A percentile compares a stretch with the other conserved stretches of the same genome.
Evolutionary conservation across 1,139 yeast species (phyloP).

Genomic region (Yamadazyma dendronema): DNA sequence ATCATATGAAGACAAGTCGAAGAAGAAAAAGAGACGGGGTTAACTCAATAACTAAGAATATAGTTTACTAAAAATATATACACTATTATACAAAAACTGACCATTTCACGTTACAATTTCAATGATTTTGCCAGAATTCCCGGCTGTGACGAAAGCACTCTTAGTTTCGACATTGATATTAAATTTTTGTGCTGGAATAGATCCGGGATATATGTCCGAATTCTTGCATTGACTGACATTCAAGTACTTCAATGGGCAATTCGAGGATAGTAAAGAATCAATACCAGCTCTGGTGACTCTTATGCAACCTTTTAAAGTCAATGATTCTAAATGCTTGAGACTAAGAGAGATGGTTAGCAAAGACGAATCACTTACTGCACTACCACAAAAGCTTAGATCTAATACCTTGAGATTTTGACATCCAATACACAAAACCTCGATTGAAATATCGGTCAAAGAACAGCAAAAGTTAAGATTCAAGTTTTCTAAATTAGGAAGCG

Average conservation of each 20-base stretch:
- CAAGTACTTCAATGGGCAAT: slow-evolving; percentile 50
- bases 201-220: slow-evolving; percentile 57
- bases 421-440: slow-evolving; percentile 64
- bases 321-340: slow-evolving; percentile 42
- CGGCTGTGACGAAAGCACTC: slow-evolving; percentile 58
- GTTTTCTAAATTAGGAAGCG: slow-evolving; percentile 55
- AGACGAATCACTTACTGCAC: slow-evolving; percentile 75
- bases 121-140: slow-evolving; percentile 51
- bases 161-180: slow-evolving; percentile 50
- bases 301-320: slow-evolving; percentile 65
- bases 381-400: slow-evolving; percentile 72
- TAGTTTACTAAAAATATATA: no score
- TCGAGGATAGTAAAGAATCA: slow-evolving; percentile 59
- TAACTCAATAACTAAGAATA: no score
- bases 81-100: slow-evolving; percentile 6
- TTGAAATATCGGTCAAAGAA: slow-evolving; percentile 65
- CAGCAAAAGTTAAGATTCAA: slow-evolving; percentile 73
- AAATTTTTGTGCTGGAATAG: slow-evolving; percentile 54
- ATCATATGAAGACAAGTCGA: slow-evolving; percentile 62
- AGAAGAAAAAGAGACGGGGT: slow-evolving; percentile 53
- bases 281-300: slow-evolving; percentile 76
- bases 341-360: slow-evolving; percentile 61
- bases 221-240: slow-evolving; percentile 71
- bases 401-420: slow-evolving; percentile 54
- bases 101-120: slow-evolving; percentile 52